Evolutionary conservation across 2,329 filamentous ascomycete genomes (phyloP).

Genomic region (Furcasterigmium sp.): DNA sequence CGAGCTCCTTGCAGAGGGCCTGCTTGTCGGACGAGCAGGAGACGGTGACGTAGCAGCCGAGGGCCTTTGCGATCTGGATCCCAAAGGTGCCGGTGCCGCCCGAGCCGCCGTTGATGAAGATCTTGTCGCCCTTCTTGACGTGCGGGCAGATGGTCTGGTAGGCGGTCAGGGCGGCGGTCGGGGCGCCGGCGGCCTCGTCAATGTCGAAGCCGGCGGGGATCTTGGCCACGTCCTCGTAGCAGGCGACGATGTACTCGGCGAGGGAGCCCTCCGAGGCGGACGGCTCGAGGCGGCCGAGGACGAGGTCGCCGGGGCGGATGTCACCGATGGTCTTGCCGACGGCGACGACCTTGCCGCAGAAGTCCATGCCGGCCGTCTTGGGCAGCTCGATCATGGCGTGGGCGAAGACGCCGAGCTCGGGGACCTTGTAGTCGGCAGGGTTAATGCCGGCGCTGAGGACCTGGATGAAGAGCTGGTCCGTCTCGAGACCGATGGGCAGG

Average conservation of each 20-base stretch:
- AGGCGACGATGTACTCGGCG: conserved; percentile 33
- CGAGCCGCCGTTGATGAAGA: conserved; percentile 62
- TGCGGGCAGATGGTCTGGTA: conserved; percentile 42
- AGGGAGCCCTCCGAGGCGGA: conserved; percentile 31
- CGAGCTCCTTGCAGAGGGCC: conserved; percentile 50
- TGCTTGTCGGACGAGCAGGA: conserved; percentile 57
- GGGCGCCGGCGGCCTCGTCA: conserved; percentile 36
- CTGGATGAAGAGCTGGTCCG: conserved; percentile 32
- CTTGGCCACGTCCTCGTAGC: conserved; percentile 24
- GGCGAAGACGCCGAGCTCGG: conserved; percentile 32
- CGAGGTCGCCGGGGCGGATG: conserved; percentile 32
- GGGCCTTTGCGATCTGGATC: conserved; percentile 59
- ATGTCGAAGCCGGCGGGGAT: conserved; percentile 32
- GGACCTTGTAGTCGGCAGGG: conserved; percentile 44
- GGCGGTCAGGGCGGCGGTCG: conserved; percentile 41
- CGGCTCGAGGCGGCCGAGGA: conserved; percentile 32
- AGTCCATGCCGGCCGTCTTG: conserved; percentile 43
- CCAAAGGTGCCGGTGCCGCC: conserved; percentile 58
- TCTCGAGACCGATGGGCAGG: conserved; percentile 17
- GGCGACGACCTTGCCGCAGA: conserved; percentile 41
- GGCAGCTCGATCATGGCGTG: conserved; percentile 29
- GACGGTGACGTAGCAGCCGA: conserved; percentile 56
- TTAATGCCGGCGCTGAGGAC: conserved; percentile 39
- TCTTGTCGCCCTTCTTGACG: conserved; percentile 44
- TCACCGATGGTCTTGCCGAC: conserved; percentile 14